Conservation (phyloP, 805 yeast genomes). For the Saccharomycopsis schoenii region DNA sequence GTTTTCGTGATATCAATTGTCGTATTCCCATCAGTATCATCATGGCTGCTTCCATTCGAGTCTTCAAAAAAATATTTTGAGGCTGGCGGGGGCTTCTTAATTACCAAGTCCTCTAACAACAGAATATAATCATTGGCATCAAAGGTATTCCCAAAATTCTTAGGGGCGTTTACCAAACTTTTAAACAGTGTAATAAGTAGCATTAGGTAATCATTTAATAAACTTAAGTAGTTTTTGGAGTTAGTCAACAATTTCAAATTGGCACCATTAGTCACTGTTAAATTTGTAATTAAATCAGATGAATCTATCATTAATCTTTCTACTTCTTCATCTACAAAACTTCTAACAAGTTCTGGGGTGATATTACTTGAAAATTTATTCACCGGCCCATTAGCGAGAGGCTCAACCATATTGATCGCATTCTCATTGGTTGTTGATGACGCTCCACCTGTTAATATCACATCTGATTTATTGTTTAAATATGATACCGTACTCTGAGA, state of each 20-base stretch:
- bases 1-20: not conserved
- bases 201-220: not conserved
- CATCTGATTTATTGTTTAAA: not conserved
- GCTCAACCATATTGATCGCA: not conserved
- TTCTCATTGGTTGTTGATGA: not conserved
- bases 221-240: conserved; percentile 1
- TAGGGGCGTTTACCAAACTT: not conserved
- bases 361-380: not conserved
- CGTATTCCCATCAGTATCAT: not conserved
- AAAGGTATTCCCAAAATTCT: not conserved
- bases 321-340: conserved; percentile 11
- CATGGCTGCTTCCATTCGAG: not conserved
- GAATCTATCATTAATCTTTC: conserved; percentile 14
- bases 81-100: conserved; percentile 1
- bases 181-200: not conserved
- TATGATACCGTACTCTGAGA: not conserved
- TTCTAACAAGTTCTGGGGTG: not conserved
- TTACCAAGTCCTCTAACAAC: not conserved
- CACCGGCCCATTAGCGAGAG: not conserved
- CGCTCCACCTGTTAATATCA: not conserved
- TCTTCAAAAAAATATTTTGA: conserved; percentile 3
- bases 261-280: conserved; percentile 6
- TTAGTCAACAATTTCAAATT: conserved; percentile 1
- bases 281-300: conserved; percentile 12
- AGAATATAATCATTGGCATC: not conserved